Evolutionary conservation across 257 asterid genomes (phyloP).

Genomic region (Nicotiana paniculata): DNA sequence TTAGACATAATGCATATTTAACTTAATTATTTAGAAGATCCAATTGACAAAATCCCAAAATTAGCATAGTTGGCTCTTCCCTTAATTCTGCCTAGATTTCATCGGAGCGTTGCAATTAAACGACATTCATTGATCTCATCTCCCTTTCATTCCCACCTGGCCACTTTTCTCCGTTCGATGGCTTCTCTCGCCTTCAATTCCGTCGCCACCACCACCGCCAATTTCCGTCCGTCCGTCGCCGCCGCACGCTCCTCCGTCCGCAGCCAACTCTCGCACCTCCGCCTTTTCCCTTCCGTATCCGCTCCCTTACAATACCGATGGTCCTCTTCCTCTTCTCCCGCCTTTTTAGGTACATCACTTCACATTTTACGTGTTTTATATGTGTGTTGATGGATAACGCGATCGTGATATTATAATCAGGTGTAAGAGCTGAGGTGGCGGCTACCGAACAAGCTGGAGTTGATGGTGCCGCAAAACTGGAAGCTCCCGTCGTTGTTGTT

Average conservation of each 20-base stretch:
- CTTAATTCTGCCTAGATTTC: background rate
- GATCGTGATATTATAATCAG: background rate
- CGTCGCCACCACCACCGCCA: background rate
- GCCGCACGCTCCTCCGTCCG: background rate
- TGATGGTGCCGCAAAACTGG: background rate
- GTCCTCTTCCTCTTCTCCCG: background rate
- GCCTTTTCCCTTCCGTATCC: background rate
- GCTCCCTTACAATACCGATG: background rate
- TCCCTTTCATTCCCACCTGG: background rate
- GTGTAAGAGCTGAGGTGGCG: slow-evolving; percentile 8
- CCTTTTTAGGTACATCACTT: slow-evolving; percentile 8
- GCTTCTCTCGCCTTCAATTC: slow-evolving; percentile 5
- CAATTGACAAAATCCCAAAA: background rate
- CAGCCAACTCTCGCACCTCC: background rate
- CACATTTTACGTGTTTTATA: background rate
- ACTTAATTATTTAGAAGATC: background rate
- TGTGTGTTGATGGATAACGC: background rate
- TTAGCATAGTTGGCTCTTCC: slow-evolving; percentile 3
- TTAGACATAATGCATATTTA: too few species aligned
- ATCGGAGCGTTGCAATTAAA: background rate
- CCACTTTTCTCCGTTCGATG: background rate
- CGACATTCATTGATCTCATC: background rate
- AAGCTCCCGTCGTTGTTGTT: slow-evolving; percentile 15
- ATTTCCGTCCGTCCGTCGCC: background rate
- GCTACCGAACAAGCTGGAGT: background rate